These are phyloP conservation scores for Heliosperma pusillum DNA, from an alignment of 148 eudicot species.

Conservation along the genomic window DNA sequence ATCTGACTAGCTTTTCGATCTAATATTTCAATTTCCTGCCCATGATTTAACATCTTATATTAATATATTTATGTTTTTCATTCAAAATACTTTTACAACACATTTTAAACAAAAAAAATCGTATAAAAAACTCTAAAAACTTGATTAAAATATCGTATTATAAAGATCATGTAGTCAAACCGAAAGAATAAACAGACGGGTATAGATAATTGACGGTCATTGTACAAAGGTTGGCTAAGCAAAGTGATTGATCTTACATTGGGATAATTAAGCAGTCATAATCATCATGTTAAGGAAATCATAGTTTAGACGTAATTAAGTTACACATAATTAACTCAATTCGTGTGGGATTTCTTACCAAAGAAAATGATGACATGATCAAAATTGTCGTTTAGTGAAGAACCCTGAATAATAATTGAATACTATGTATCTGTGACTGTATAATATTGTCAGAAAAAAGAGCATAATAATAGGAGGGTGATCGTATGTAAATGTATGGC, in stretches of 20 bases:
- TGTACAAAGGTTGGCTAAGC: not conserved
- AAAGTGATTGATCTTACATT: not conserved
- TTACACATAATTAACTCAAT: slow-evolving; percentile 3
- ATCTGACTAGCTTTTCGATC: no score
- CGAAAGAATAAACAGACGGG: no score
- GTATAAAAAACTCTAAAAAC: no score
- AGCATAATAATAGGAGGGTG: not conserved
- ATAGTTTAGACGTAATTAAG: not conserved
- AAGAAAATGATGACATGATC: slow-evolving; percentile 14
- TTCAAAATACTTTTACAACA: no score
- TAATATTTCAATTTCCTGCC: no score
- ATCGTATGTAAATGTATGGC: not conserved
- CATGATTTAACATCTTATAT: no score
- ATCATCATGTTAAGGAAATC: not conserved
- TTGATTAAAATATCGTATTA: no score
- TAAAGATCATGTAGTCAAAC: no score
- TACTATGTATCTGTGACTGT: slow-evolving; percentile 9
- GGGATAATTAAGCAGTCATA: not conserved
- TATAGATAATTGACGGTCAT: no score
- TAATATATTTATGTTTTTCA: no score
- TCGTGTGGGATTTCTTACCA: slow-evolving; percentile 5
- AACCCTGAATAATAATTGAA: not conserved
- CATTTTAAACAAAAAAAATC: no score
- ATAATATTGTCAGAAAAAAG: slow-evolving; percentile 25
- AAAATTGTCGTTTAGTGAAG: slow-evolving; percentile 17